Percentiles rank a stretch among this genome's conserved stretches.
Conservation (phyloP, 2,329 filamentous ascomycete species). For the Sporothrix euskadiensis region DNA sequence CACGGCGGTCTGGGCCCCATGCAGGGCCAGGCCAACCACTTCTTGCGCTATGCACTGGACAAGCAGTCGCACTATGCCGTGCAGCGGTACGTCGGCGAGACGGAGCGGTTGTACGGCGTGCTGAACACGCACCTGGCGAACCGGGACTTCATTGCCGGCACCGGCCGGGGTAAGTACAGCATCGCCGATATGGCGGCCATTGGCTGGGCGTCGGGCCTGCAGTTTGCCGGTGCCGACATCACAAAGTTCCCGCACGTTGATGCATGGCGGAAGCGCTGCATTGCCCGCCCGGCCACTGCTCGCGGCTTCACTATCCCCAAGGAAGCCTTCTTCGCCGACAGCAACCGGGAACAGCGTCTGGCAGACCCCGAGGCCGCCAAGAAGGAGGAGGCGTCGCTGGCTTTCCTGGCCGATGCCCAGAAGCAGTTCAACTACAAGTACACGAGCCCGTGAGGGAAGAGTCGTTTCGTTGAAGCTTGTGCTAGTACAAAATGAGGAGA, state of each 20-base stretch:
- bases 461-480: background rate
- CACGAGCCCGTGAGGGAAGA: conserved; percentile 41
- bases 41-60: conserved; percentile 61
- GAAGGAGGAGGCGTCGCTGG: conserved; percentile 44
- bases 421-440: conserved; percentile 53
- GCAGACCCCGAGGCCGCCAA: conserved; percentile 46
- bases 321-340: conserved; percentile 43
- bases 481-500: too few relatives aligned
- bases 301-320: conserved; percentile 64
- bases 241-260: conserved; percentile 63
- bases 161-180: conserved; percentile 56
- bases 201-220: conserved; percentile 64
- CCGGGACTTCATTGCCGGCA: conserved; percentile 57
- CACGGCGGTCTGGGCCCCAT: conserved; percentile 72
- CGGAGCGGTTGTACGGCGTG: conserved; percentile 70
- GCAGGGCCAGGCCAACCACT: conserved; percentile 77
- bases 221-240: conserved; percentile 64
- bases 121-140: conserved; percentile 64
- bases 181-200: conserved; percentile 73
- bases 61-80: conserved; percentile 70
- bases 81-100: conserved; percentile 74
- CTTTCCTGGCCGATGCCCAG: conserved; percentile 45
- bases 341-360: conserved; percentile 43
- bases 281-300: conserved; percentile 59
- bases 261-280: conserved; percentile 66